Evolutionary conservation across 768 basidiomycete genomes (phyloP), one percentile per base, ranked within the genome.

Genomic region (Gelatoporia subvermispora): DNA sequence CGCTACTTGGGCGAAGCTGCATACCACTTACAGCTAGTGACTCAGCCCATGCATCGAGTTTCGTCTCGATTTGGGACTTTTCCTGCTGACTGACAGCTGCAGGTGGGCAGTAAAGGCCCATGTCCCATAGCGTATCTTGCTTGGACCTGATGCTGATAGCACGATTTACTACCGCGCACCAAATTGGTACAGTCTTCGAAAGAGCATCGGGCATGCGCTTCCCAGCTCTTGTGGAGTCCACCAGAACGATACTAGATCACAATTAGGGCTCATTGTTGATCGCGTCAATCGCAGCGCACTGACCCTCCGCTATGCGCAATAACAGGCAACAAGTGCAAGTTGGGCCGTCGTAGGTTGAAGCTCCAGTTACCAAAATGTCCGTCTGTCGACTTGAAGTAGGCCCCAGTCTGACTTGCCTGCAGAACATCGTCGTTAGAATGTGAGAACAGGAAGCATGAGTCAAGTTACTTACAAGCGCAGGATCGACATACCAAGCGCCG

Each of bases 171-270:
- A 93, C 88, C 8, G 88, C 73, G 62, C 94, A 95, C 95, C 95
- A 98, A 43, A 94, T 87, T 0, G 94, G 94, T 1, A 97, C 75
- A 1, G 60, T 58, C 47, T 95, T 98, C 2, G 88, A 88, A 2
- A 97, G 73, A 0, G 94, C 92, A 54, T 98, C 95, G 1, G 95
- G 95, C 41, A 95, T 84, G 13, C 92, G 82, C 69, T 98, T 97
- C 8, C 95, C 95, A 20, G 90, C 75, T 20, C 95, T 73, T 0
- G 95, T 96, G 0, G 94, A 96, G 61, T 98, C 95, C 8, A 96
- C 91, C 1, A 98, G 68, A 35, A 96, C 70, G 28, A 94, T 65
- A 0, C 93, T 94, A 53, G 8, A 2, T n/a, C n/a, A n/a, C n/a
- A n/a, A n/a, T n/a, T n/a, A n/a, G n/a, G n/a, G n/a, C n/a, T n/a